Conservation (phyloP, 2,329 filamentous ascomycete genomes). For the Purpureocillium takamizusanense region DNA sequence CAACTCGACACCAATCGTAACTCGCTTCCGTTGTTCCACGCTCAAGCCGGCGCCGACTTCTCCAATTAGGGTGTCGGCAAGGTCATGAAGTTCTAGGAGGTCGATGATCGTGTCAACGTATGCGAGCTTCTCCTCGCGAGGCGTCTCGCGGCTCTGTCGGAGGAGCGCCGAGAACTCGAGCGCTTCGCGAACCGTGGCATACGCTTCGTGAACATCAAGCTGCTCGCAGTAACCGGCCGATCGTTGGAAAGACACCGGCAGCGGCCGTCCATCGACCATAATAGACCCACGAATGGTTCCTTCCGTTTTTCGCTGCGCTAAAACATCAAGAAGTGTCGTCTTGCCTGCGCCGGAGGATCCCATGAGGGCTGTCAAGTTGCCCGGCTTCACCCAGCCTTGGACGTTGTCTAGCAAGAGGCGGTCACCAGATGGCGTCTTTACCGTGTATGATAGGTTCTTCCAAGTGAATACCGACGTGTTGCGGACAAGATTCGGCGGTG, state of each 20-base stretch:
- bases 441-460: constrained; percentile 63
- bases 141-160: constrained; percentile 56
- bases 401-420: constrained; percentile 68
- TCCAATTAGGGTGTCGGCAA: constrained; percentile 39
- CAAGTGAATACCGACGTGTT: constrained; percentile 67
- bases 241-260: constrained; percentile 67
- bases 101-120: constrained; percentile 77
- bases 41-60: constrained; percentile 41
- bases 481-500: constrained; percentile 34
- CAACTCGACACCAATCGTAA: constrained; percentile 53
- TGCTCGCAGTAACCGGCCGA: constrained; percentile 77
- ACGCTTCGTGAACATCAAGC: constrained; percentile 68
- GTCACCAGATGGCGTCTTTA: constrained; percentile 52
- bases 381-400: constrained; percentile 76
- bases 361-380: constrained; percentile 72
- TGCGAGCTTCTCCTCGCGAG: constrained; percentile 58
- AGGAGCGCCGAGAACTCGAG: constrained; percentile 66
- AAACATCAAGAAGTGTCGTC: constrained; percentile 73
- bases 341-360: constrained; percentile 76
- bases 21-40: constrained; percentile 43
- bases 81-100: constrained; percentile 38
- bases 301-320: constrained; percentile 72
- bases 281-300: constrained; percentile 68
- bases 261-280: constrained; percentile 63
- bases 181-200: constrained; percentile 67